These are phyloP conservation scores for Juglanconis oblonga DNA, from an alignment of 2,329 filamentous ascomycete species.

Conservation along the genomic window DNA sequence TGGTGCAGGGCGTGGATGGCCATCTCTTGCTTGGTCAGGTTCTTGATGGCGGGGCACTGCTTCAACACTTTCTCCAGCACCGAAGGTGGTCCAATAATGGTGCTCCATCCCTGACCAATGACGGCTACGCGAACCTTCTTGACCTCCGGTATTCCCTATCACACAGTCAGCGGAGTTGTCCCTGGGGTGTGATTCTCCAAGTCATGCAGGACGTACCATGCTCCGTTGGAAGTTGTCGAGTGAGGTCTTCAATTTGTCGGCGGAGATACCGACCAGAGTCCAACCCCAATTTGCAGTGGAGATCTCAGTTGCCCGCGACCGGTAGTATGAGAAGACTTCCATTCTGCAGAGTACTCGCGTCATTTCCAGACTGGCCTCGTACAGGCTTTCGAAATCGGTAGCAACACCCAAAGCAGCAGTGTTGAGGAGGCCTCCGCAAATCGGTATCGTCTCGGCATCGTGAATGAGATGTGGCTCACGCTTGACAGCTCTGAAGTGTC, in stretches of 20 bases:
- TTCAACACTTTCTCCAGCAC: constrained; percentile 14
- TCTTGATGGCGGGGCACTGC: constrained; percentile 12
- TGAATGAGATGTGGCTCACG: constrained; percentile 6
- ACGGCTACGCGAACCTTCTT: constrained; percentile 10
- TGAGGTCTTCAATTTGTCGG: constrained; percentile 8
- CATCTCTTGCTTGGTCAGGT: constrained; percentile 14
- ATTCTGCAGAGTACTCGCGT: constrained; percentile 10
- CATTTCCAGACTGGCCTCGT: constrained; percentile 15
- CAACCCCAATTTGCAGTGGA: constrained; percentile 11
- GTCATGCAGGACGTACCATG: background rate
- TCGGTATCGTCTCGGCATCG: constrained; percentile 6
- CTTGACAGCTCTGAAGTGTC: background rate
- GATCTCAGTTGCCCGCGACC: constrained; percentile 12
- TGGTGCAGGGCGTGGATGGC: constrained; percentile 13
- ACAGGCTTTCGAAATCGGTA: constrained; percentile 8
- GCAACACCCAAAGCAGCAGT: constrained; percentile 9
- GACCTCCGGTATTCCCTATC: constrained; percentile 10
- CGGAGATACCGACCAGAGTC: constrained; percentile 13
- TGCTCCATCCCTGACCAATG: constrained; percentile 13
- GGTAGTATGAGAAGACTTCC: constrained; percentile 12
- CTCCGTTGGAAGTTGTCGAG: constrained; percentile 11
- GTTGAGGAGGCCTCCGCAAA: constrained; percentile 13
- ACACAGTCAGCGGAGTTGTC: background rate
- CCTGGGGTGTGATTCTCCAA: background rate
- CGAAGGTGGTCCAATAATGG: constrained; percentile 9